Base-by-base conservation (phyloP, 2,329 filamentous ascomycete genomes). In the Colletotrichum truncatum region DNA sequence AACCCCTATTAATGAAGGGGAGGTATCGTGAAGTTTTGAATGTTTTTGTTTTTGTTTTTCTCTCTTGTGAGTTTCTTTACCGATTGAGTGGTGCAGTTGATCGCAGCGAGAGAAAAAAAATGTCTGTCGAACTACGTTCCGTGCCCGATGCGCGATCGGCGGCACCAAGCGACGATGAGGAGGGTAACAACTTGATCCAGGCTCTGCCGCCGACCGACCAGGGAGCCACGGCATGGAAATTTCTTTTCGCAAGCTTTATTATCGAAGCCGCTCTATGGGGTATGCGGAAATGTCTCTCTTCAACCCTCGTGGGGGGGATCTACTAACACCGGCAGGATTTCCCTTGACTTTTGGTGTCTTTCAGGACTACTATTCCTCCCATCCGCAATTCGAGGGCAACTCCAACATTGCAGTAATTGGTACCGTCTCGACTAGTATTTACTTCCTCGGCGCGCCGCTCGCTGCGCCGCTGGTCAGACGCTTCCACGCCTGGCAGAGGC, bases 261-360 rank as follows among this genome's bases (percentile, higher is more conserved):
- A 64, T 73, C 1, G 71, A 73, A 45, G 72, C 69, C 1, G 26
- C 70, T 11, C 65, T 73, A 2, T 73, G 72, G 72, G 71, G 72
- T 72, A 54, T 25, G 36, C 4, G 6, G 9, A n/a, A n/a, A n/a
- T n/a, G 2, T 8, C 3, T 9, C 6, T 3, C 14, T 46, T 6
- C 4, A 46, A 14, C 43, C 7, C 2, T 1, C 2, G n/a, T 11
- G 4, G 3, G 0, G 18, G 14, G 12, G 39, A 4, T 4, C 6
- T 28, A 16, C 45, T 64, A 8, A 64, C 28, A 2, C 12, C 8
- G 14, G 10, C 14, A 73, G 70, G 70, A 3, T 74, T 74, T n/a
- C 71, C 70, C 5, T 51, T 72, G 18, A 69, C 69, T 2, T 75
- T 71, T 51, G 73, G 73, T 8, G 72, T 75, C 21, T 74, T 75